Percentiles rank a stretch among this genome's conserved stretches.
Conservation (phyloP, 2,329 filamentous ascomycete species). For the Alternaria sp. region DNA sequence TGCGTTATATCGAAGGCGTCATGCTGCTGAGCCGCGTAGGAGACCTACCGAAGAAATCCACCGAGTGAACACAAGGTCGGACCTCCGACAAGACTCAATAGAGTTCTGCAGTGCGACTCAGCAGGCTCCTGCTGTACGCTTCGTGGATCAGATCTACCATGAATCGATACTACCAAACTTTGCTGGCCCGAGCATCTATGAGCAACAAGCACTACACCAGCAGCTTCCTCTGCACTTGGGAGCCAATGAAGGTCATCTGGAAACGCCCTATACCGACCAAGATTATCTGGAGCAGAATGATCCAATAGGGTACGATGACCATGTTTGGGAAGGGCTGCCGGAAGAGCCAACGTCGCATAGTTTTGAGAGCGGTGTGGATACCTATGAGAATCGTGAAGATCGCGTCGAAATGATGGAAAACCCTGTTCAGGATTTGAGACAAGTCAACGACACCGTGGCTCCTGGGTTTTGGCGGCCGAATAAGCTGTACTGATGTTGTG, state of each 20-base stretch:
- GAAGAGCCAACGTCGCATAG: constrained; percentile 1
- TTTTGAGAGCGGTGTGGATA: background rate
- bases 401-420: background rate
- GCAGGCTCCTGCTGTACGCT: constrained; percentile 28
- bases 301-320: background rate
- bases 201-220: constrained; percentile 35
- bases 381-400: background rate
- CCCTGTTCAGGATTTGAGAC: constrained; percentile 7
- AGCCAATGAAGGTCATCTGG: background rate
- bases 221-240: constrained; percentile 1
- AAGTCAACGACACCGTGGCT: constrained; percentile 27
- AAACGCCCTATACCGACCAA: background rate
- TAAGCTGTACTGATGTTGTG: constrained; percentile 52
- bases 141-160: constrained; percentile 12
- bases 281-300: constrained; percentile 3
- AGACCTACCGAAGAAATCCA: constrained; percentile 1
- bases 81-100: background rate
- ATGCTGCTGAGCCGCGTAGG: constrained; percentile 4
- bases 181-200: constrained; percentile 35
- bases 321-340: constrained; percentile 5
- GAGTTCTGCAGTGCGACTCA: background rate
- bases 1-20: constrained; percentile 22
- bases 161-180: constrained; percentile 20
- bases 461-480: constrained; percentile 57
- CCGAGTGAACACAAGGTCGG: background rate